Evolutionary conservation across 139 green algal species (phyloP), one percentile per base, ranked within the genome.

Genomic region (Chloropicon primus): DNA sequence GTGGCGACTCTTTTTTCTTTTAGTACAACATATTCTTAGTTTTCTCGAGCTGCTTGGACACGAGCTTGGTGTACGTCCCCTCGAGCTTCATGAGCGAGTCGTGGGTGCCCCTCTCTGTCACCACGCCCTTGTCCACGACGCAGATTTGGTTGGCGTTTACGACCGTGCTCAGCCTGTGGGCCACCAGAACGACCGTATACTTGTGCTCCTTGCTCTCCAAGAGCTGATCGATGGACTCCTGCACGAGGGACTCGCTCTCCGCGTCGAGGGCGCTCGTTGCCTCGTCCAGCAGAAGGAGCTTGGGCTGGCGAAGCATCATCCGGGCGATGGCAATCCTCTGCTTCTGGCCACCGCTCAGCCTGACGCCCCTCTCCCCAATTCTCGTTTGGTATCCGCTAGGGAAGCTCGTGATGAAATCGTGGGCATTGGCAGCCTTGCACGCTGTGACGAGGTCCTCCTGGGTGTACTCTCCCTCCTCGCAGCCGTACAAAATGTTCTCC

Each of bases 281-380:
- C 85, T 99, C 93, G 79, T 96, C 92, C 62, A 98, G 84, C 53
- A 98, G 92, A 78, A 98, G 87, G 27, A 96, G 80, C 3, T 85
- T 62, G 53, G 91, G 91, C n/a, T 92, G 78, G 23, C 86, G 86
- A 21, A 97, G 77, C 26, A 97, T 82, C 3, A 90, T 91, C 17
- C 92, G 85, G 10, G 92, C 92, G 22, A 96, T 95, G 62, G 92
- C 90, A 26, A 96, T 93, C 71, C 92, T 82, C 72, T 87, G 83
- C 27, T 81, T 75, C 28, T 87, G 81, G 1, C 83, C 83, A 5
- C 23, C 23, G 71, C 23, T 28, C 71, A 74, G 71, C 71, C 23
- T 26, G 23, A 25, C 71, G 71, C 71, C 71, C 17, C 71, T 3
- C 71, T 74, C 71, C 17, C 71, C 71, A 26, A 74, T 77, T 77